These are phyloP conservation scores for Samsoniella hepiali DNA, from an alignment of 2,329 filamentous ascomycete species.

Conservation along the genomic window DNA sequence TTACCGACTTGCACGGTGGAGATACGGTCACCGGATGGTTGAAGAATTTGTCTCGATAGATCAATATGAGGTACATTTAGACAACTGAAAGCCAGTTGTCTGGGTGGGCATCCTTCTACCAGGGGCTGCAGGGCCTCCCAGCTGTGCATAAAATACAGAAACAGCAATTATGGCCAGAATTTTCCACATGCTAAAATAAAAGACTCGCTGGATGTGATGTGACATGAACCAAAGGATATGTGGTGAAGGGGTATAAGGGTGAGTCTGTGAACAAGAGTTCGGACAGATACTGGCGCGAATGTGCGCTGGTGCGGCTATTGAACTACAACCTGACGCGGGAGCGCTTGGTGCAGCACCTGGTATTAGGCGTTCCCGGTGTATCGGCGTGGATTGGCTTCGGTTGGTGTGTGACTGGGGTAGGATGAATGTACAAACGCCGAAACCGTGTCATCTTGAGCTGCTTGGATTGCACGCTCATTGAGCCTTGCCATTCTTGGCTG, in stretches of 20 bases:
- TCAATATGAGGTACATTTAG: not conserved
- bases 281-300: not conserved
- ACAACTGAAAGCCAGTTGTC: not conserved
- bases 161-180: conserved; percentile 1
- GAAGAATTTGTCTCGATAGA: not conserved
- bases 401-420: not conserved
- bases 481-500: conserved; percentile 53
- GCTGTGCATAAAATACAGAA: conserved; percentile 2
- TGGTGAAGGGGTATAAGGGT: conserved; percentile 9
- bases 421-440: not conserved
- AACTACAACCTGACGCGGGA: not conserved
- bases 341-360: not conserved
- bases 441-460: not conserved
- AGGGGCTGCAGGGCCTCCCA: not conserved
- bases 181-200: conserved; percentile 3
- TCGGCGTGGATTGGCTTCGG: not conserved
- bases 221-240: conserved; percentile 6
- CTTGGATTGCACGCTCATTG: conserved; percentile 34
- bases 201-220: conserved; percentile 16
- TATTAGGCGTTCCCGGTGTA: not conserved
- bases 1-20: not conserved
- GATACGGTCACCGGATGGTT: not conserved
- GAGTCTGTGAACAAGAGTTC: not conserved
- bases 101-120: not conserved
- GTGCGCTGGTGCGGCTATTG: not conserved